Evolutionary conservation across 169 alveolate genomes (phyloP).

Genomic region (Perkinsus marinus): DNA sequence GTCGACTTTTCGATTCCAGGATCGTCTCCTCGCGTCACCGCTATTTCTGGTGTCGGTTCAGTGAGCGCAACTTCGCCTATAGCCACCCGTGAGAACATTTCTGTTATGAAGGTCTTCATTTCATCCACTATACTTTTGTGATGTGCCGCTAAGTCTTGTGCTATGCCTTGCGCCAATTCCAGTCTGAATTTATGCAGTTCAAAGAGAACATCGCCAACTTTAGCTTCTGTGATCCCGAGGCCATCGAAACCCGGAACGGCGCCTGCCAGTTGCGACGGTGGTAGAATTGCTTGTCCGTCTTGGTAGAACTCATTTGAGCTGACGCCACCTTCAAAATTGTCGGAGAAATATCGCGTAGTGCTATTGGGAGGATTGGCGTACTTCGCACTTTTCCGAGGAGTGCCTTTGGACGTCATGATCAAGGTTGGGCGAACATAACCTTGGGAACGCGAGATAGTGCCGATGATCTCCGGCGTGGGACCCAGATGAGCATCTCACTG

Average conservation of each 20-base stretch:
- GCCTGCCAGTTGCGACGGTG: background rate
- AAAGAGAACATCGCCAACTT: background rate
- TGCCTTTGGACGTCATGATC: background rate
- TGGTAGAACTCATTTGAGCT: background rate
- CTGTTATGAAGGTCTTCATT: background rate
- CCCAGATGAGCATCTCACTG: too few species aligned
- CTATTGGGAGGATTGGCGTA: background rate
- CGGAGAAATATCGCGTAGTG: background rate
- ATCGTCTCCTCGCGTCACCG: too few species aligned
- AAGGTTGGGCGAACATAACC: background rate
- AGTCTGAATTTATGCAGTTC: background rate
- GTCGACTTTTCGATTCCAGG: too few species aligned
- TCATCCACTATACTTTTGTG: background rate
- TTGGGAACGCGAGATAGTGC: background rate
- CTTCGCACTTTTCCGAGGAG: background rate
- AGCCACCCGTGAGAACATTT: background rate
- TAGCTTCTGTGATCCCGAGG: background rate
- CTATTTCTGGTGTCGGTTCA: too few species aligned
- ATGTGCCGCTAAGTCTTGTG: background rate
- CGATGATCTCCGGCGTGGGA: too few species aligned
- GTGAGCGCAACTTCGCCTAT: background rate
- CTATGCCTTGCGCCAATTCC: background rate
- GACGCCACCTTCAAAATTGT: background rate
- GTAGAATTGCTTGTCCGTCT: background rate
- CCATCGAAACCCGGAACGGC: background rate